Conservation (phyloP, 768 basidiomycete species). For the Coprinopsis strossmayeri region DNA sequence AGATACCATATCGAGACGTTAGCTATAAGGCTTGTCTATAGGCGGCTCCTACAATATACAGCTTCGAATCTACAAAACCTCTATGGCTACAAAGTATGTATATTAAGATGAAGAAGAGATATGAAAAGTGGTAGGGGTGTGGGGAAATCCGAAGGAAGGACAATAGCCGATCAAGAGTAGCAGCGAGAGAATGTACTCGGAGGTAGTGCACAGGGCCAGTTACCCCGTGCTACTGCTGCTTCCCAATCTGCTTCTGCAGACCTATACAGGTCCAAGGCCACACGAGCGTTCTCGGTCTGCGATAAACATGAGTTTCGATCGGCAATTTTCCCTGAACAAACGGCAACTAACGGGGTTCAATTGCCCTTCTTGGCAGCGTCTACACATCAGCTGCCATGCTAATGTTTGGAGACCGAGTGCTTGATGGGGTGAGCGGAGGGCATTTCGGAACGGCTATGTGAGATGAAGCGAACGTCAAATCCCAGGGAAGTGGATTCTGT, state of each 20-base stretch:
- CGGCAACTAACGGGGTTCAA: constrained; percentile 58
- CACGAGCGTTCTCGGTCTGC: constrained; percentile 80
- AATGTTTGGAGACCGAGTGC: constrained; percentile 71
- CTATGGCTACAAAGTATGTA: constrained; percentile 1
- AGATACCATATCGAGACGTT: constrained; percentile 11
- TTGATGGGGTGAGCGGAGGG: constrained; percentile 60
- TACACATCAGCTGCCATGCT: constrained; percentile 76
- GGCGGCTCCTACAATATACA: constrained; percentile 1
- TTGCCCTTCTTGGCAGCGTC: constrained; percentile 67
- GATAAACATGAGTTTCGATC: not conserved
- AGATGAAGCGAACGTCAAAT: not conserved
- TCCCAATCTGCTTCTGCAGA: constrained; percentile 67
- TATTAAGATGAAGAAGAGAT: not conserved
- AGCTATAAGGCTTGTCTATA: too few relatives aligned
- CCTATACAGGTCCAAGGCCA: constrained; percentile 46
- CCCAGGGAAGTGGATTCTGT: constrained; percentile 7
- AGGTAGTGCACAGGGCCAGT: constrained; percentile 74
- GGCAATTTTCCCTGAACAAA: constrained; percentile 2
- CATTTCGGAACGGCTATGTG: constrained; percentile 62
- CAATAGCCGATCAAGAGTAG: constrained; percentile 41
- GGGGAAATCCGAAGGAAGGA: constrained; percentile 9
- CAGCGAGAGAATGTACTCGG: constrained; percentile 79
- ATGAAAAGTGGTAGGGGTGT: not conserved
- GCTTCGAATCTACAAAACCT: not conserved
- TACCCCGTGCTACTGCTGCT: constrained; percentile 42